phyloP scores from a whole-genome alignment of 306 rosid genomes.

The Argentina anserina region DNA sequence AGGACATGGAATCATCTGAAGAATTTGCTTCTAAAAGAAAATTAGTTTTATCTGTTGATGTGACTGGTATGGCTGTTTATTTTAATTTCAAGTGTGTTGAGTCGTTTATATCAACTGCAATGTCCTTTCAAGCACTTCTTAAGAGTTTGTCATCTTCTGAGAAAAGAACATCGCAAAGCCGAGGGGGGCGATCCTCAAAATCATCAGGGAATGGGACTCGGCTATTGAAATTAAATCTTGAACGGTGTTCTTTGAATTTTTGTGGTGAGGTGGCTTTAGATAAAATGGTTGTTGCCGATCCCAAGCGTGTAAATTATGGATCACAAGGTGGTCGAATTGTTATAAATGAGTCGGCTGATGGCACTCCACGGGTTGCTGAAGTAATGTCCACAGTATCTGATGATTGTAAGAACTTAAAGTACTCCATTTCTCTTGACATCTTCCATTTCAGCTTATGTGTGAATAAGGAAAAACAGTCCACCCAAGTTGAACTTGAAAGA shows the following conservation, averaged over 20 bases:
- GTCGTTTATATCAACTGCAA: constrained; percentile 75
- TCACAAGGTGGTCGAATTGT: constrained; percentile 90
- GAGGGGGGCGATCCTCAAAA: constrained; percentile 55
- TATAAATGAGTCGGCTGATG: constrained; percentile 63
- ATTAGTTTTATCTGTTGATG: constrained; percentile 74
- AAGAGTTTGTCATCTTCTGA: constrained; percentile 59
- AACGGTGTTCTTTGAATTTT: constrained; percentile 65
- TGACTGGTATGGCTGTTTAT: constrained; percentile 80
- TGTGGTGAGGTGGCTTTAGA: constrained; percentile 82
- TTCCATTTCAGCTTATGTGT: constrained; percentile 72
- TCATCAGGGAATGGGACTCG: constrained; percentile 78
- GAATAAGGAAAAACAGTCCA: constrained; percentile 84
- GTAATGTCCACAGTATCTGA: constrained; percentile 62
- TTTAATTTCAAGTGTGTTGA: constrained; percentile 74
- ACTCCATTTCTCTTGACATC: constrained; percentile 77
- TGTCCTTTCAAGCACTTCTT: constrained; percentile 67
- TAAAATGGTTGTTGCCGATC: constrained; percentile 69
- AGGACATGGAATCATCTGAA: constrained; percentile 74
- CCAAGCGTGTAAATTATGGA: constrained; percentile 92
- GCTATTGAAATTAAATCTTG: constrained; percentile 74
- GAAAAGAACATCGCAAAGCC: constrained; percentile 52
- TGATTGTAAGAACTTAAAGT: constrained; percentile 61
- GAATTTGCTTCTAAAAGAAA: constrained; percentile 57
- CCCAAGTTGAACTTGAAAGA: constrained; percentile 89
- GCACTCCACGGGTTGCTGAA: constrained; percentile 79